Evolutionary conservation across 1,284 basidiomycete genomes (phyloP).

Genomic region (Ceratobasidium papillatum): DNA sequence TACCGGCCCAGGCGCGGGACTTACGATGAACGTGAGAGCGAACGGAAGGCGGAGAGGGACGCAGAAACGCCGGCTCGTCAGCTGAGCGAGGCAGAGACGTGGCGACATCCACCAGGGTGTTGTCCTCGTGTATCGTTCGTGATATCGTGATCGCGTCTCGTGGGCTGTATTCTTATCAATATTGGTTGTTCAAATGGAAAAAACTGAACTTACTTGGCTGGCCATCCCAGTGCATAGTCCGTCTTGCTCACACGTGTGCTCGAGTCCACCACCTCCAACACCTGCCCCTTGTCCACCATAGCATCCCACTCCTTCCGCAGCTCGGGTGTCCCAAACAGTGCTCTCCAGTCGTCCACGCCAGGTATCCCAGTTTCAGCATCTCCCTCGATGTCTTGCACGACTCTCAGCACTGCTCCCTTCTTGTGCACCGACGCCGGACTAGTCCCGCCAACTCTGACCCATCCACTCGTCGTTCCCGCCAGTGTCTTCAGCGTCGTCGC

Average conservation of each 20-base stretch:
- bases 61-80: slow-evolving; percentile 92
- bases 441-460: slow-evolving; percentile 47
- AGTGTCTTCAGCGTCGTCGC: slow-evolving; percentile 52
- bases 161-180: slow-evolving; percentile 62
- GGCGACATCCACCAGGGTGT: slow-evolving; percentile 89
- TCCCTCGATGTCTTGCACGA: slow-evolving; percentile 79
- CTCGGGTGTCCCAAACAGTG: slow-evolving; percentile 85
- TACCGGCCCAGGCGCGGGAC: slow-evolving; percentile 48
- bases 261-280: slow-evolving; percentile 88
- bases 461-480: slow-evolving; percentile 50
- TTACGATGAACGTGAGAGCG: slow-evolving; percentile 85
- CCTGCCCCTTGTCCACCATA: slow-evolving; percentile 84
- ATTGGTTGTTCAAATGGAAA: slow-evolving; percentile 46
- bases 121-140: slow-evolving; percentile 79
- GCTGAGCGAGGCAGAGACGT: slow-evolving; percentile 93
- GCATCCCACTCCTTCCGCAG: slow-evolving; percentile 91
- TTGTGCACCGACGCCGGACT: slow-evolving; percentile 56
- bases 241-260: slow-evolving; percentile 88
- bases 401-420: slow-evolving; percentile 81
- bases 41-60: slow-evolving; percentile 94
- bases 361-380: slow-evolving; percentile 62
- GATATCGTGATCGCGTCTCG: slow-evolving; percentile 94
- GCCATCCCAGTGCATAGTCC: slow-evolving; percentile 94
- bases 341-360: slow-evolving; percentile 82
- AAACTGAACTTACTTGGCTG: slow-evolving; percentile 78